phyloP scores from a whole-genome alignment of 2,329 filamentous ascomycete species.

The Malbranchea cinnamomea region DNA sequence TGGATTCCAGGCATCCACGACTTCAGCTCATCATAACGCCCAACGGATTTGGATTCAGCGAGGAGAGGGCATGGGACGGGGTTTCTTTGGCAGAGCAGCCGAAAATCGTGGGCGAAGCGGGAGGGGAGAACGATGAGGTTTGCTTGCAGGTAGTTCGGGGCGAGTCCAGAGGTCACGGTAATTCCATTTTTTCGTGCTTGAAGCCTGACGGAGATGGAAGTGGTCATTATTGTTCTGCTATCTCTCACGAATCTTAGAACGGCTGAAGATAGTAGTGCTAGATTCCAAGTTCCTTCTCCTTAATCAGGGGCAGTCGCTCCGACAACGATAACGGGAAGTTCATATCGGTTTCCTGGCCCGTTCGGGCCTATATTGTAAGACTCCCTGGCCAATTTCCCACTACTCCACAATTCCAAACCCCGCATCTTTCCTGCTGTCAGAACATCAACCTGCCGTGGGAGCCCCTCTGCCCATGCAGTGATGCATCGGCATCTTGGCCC shows the following conservation, averaged over 20 bases:
- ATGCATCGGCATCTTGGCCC: too few species aligned
- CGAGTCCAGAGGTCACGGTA: slow-evolving; percentile 37
- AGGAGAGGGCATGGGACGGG: slow-evolving; percentile 48
- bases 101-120: slow-evolving; percentile 42
- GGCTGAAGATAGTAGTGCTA: background rate
- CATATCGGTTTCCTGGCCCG: too few species aligned
- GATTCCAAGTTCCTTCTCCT: too few species aligned
- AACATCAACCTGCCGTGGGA: too few species aligned
- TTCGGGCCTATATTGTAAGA: too few species aligned
- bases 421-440: too few species aligned
- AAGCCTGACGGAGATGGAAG: slow-evolving; percentile 1
- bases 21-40: slow-evolving; percentile 28
- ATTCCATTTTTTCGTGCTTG: slow-evolving; percentile 3
- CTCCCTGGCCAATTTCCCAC: too few species aligned
- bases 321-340: too few species aligned
- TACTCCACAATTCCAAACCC: too few species aligned
- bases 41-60: slow-evolving; percentile 34
- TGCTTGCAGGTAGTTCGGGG: slow-evolving; percentile 43
- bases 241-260: background rate
- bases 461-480: too few species aligned
- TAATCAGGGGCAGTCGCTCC: too few species aligned
- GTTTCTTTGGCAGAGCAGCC: slow-evolving; percentile 43
- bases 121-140: slow-evolving; percentile 47
- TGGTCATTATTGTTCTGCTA: background rate
- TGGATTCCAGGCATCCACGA: slow-evolving; percentile 20